Percentiles rank a stretch among this genome's conserved stretches.
phyloP scores from a whole-genome alignment of 1,284 basidiomycete genomes.

The Trametes hirsuta region DNA sequence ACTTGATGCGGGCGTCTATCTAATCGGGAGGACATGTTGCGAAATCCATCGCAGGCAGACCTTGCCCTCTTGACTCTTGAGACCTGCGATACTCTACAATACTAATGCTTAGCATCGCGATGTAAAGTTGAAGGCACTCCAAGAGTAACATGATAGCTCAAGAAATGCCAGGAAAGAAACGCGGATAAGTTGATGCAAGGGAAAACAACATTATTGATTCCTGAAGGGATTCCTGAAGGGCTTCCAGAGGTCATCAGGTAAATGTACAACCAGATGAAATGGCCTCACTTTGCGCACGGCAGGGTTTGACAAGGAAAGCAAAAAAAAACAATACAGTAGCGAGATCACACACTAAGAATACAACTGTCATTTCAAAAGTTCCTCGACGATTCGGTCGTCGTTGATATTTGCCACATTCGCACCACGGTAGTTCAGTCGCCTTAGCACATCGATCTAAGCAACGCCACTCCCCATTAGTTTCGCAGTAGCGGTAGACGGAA shows the following conservation, averaged over 20 bases:
- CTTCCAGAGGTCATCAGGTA: too few species aligned
- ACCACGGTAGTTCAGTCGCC: constrained; percentile 91
- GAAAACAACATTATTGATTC: too few species aligned
- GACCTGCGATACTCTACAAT: too few species aligned
- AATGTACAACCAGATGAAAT: neutral
- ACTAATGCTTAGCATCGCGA: too few species aligned
- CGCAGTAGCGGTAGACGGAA: neutral
- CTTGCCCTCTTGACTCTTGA: too few species aligned
- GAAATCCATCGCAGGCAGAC: too few species aligned
- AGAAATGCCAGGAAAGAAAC: too few species aligned
- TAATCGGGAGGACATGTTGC: neutral
- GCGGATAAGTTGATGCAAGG: too few species aligned
- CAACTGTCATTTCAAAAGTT: constrained; percentile 48
- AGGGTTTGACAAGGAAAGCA: neutral
- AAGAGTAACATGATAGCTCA: too few species aligned
- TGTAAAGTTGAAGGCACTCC: too few species aligned
- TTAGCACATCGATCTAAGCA: constrained; percentile 80
- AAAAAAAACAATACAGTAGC: neutral
- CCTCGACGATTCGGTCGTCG: constrained; percentile 63
- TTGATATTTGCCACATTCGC: constrained; percentile 61
- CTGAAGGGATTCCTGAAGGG: too few species aligned
- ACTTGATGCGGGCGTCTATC: neutral
- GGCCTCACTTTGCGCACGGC: neutral
- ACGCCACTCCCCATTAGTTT: neutral
- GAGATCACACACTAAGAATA: constrained; percentile 9